Evolutionary conservation across 1,284 basidiomycete genomes (phyloP).

Genomic region (Ceratobasidium sp.): DNA sequence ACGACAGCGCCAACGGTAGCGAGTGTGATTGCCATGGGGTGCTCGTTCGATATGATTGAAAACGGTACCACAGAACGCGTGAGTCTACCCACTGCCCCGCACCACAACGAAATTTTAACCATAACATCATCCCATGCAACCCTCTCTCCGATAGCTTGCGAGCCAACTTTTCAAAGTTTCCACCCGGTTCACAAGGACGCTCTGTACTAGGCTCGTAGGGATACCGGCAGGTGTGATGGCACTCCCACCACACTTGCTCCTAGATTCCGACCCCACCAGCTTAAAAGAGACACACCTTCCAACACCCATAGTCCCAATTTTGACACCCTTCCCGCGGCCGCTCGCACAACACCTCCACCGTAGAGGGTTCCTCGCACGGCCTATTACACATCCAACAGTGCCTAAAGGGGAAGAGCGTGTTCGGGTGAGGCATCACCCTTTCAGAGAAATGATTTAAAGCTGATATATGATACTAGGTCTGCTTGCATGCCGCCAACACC

Average conservation of each 20-base stretch:
- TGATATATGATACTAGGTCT: constrained; percentile 50
- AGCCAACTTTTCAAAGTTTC: constrained; percentile 48
- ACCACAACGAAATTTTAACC: not conserved
- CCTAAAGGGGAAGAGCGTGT: constrained; percentile 83
- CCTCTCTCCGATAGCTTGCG: constrained; percentile 54
- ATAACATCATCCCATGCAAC: not conserved
- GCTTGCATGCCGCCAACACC: constrained; percentile 79
- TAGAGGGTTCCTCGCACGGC: constrained; percentile 72
- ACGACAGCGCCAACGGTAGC: constrained; percentile 81
- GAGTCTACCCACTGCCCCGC: constrained; percentile 41
- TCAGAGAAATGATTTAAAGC: not conserved
- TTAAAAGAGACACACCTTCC: constrained; percentile 26
- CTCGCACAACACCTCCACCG: constrained; percentile 70
- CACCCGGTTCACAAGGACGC: constrained; percentile 18
- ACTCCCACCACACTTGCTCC: constrained; percentile 47
- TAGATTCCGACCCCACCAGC: constrained; percentile 46
- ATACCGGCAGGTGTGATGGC: constrained; percentile 47
- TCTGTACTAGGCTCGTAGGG: constrained; percentile 46
- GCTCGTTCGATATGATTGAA: constrained; percentile 78
- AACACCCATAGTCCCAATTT: constrained; percentile 82
- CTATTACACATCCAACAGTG: constrained; percentile 85
- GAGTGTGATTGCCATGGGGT: constrained; percentile 75
- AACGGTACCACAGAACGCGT: constrained; percentile 69
- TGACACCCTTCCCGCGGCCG: constrained; percentile 74
- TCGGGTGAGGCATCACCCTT: constrained; percentile 56